These are phyloP conservation scores for Tieghemostelium lacteum DNA, from an alignment of 78 protist species.

Conservation along the genomic window DNA sequence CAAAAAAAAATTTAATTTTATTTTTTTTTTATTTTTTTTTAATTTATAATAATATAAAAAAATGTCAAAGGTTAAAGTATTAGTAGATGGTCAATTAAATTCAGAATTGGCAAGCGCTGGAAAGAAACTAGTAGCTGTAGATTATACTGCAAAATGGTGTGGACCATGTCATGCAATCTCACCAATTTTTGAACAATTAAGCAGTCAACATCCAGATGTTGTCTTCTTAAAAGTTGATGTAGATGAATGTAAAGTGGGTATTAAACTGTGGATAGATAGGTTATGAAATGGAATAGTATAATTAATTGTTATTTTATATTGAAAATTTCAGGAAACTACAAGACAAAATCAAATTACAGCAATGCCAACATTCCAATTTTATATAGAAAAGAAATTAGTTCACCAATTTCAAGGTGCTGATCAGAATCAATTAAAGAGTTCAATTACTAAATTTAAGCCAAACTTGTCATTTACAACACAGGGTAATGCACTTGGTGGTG, in stretches of 20 bases:
- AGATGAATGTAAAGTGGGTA: slow-evolving; percentile 80
- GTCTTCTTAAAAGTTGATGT: slow-evolving; percentile 87
- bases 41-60: too few relatives aligned
- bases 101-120: slow-evolving; percentile 63
- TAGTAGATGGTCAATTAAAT: slow-evolving; percentile 41
- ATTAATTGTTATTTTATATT: not conserved
- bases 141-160: slow-evolving; percentile 73
- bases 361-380: slow-evolving; percentile 89
- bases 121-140: slow-evolving; percentile 79
- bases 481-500: slow-evolving; percentile 56
- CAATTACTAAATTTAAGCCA: slow-evolving; percentile 32
- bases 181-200: slow-evolving; percentile 69
- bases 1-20: too few relatives aligned
- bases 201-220: slow-evolving; percentile 61
- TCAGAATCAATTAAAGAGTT: slow-evolving; percentile 23
- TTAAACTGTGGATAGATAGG: not conserved
- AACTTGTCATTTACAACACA: not conserved
- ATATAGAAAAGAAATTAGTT: slow-evolving; percentile 20
- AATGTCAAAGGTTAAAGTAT: too few relatives aligned
- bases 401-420: slow-evolving; percentile 77
- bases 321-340: slow-evolving; percentile 41
- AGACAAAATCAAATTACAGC: slow-evolving; percentile 54
- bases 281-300: not conserved
- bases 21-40: too few relatives aligned
- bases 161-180: slow-evolving; percentile 85